Conservation (phyloP, 1,139 yeast genomes). For the Yamadazyma triangularis region DNA sequence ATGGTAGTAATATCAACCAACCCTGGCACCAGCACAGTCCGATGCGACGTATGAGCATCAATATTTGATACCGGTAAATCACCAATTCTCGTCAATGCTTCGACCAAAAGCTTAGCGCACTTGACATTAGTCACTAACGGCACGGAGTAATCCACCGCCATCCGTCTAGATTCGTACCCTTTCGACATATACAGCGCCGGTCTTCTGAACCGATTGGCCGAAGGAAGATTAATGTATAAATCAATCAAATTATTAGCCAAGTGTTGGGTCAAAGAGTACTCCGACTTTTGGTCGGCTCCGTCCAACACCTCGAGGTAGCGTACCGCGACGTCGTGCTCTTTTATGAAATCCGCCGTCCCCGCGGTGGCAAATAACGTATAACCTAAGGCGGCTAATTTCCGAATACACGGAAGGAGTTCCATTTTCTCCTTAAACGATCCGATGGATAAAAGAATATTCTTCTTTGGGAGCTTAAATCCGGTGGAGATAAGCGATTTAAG, state of each 20-base stretch:
- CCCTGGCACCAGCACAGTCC: slow-evolving; percentile 81
- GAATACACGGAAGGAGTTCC: slow-evolving; percentile 86
- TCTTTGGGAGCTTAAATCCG: slow-evolving; percentile 93
- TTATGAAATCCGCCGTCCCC: slow-evolving; percentile 97
- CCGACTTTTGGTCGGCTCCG: slow-evolving; percentile 79
- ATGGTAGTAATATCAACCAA: slow-evolving; percentile 78
- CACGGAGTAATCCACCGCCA: slow-evolving; percentile 98
- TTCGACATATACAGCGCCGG: slow-evolving; percentile 97
- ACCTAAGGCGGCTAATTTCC: slow-evolving; percentile 77
- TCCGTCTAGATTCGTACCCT: slow-evolving; percentile 98
- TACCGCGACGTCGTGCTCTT: slow-evolving; percentile 91
- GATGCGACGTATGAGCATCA: slow-evolving; percentile 91
- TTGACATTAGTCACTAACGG: slow-evolving; percentile 98
- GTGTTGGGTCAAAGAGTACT: slow-evolving; percentile 93
- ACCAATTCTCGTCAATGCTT: slow-evolving; percentile 77
- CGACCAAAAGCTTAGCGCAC: slow-evolving; percentile 92
- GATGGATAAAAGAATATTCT: slow-evolving; percentile 86
- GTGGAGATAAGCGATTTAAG: slow-evolving; percentile 91
- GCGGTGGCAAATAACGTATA: slow-evolving; percentile 94
- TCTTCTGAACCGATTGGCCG: slow-evolving; percentile 95
- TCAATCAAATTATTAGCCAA: slow-evolving; percentile 96
- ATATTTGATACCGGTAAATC: slow-evolving; percentile 65
- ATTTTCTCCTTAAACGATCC: slow-evolving; percentile 98
- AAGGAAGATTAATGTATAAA: slow-evolving; percentile 92
- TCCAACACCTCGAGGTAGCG: slow-evolving; percentile 88